phyloP scores from a whole-genome alignment of 805 yeast genomes.

The Candida incommunis region DNA sequence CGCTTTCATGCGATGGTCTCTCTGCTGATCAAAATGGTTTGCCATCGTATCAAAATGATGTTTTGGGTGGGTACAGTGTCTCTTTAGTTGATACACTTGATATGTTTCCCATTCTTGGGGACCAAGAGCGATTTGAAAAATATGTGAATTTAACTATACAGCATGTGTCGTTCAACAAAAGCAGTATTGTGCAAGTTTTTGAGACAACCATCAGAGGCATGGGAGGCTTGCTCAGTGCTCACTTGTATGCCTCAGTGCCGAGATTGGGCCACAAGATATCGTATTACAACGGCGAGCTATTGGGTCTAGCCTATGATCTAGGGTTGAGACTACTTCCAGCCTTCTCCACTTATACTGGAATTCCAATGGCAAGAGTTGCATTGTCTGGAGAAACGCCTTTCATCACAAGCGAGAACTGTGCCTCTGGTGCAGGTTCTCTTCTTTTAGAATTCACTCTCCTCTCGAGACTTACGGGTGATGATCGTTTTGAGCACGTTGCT shows the following conservation, averaged over 20 bases:
- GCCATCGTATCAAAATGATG: conserved; percentile 62
- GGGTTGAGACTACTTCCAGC: conserved; percentile 62
- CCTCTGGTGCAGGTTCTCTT: conserved; percentile 80
- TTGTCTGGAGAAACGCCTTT: conserved; percentile 33
- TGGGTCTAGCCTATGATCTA: conserved; percentile 57
- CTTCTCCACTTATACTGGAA: conserved; percentile 41
- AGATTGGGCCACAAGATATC: conserved; percentile 27
- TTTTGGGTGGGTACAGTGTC: conserved; percentile 67
- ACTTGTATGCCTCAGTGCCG: conserved; percentile 47
- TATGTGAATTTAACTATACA: conserved; percentile 28
- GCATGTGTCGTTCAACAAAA: conserved; percentile 37
- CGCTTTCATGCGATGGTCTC: conserved; percentile 54
- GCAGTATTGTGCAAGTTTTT: conserved; percentile 73
- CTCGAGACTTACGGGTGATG: conserved; percentile 62
- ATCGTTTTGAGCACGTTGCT: conserved; percentile 49
- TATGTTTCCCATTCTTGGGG: conserved; percentile 59
- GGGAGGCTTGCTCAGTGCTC: conserved; percentile 73
- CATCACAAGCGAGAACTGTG: conserved; percentile 48
- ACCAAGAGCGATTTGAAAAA: conserved; percentile 38
- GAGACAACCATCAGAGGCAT: conserved; percentile 71
- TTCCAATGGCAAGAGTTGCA: conserved; percentile 76
- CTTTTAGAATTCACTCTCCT: conserved; percentile 67
- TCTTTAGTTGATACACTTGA: conserved; percentile 73
- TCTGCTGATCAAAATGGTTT: conserved; percentile 45
- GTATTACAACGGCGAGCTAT: conserved; percentile 57